A percentile compares a stretch with the other conserved stretches of the same genome.
Conservation (phyloP, 2,329 filamentous ascomycete genomes). For the Capronia americana region DNA sequence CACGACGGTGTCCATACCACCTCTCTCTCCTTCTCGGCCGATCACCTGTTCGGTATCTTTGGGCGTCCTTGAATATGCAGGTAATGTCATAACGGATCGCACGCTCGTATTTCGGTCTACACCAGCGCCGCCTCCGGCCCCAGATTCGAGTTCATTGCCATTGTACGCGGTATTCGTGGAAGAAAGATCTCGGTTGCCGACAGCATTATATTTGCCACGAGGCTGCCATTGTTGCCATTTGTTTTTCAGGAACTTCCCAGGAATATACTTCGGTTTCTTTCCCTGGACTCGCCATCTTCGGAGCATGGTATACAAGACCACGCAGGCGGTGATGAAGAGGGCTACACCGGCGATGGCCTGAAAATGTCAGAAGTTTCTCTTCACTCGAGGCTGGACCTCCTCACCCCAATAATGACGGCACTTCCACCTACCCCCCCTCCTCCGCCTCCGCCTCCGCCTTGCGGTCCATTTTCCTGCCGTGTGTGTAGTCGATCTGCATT, state of each 20-base stretch:
- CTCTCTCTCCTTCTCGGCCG: constrained; percentile 87
- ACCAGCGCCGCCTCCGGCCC: constrained; percentile 43
- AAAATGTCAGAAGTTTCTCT: constrained; percentile 10
- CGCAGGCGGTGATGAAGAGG: constrained; percentile 24
- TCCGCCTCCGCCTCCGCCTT: constrained; percentile 5
- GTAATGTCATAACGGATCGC: constrained; percentile 92
- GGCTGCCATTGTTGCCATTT: constrained; percentile 40
- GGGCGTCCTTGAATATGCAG: constrained; percentile 77
- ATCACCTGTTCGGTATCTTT: constrained; percentile 80
- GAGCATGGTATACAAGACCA: constrained; percentile 32
- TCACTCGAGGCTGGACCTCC: constrained; percentile 1
- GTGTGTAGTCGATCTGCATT: constrained; percentile 5
- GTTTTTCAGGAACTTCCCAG: constrained; percentile 32
- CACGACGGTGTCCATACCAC: constrained; percentile 86
- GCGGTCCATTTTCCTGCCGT: constrained; percentile 18
- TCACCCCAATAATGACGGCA: constrained; percentile 33
- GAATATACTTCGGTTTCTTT: constrained; percentile 34
- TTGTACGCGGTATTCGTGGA: constrained; percentile 35
- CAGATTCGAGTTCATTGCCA: constrained; percentile 25
- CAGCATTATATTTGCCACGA: constrained; percentile 36
- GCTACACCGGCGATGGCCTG: constrained; percentile 31
- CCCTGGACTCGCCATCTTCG: constrained; percentile 33
- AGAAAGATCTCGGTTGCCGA: constrained; percentile 30
- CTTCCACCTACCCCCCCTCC: constrained; percentile 21
- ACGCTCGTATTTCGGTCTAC: constrained; percentile 86